Evolutionary conservation across 2,329 filamentous ascomycete species (phyloP), one percentile per base, ranked within the genome.

Genomic region (Colletotrichum musicola): DNA sequence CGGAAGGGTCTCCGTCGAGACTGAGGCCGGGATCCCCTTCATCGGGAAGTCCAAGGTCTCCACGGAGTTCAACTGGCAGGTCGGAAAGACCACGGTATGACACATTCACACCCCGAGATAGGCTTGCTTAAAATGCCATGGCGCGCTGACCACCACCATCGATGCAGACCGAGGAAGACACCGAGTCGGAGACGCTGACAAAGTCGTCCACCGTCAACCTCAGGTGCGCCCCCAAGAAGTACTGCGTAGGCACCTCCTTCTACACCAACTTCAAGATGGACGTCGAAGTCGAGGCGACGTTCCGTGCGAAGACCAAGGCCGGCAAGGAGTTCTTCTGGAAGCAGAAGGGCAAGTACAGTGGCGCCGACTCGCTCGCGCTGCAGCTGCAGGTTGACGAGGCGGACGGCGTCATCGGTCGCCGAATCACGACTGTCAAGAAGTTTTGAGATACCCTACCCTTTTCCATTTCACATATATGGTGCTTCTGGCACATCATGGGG

Each of bases 251-350:
- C 7, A 49, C 56, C 0, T 69, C 71, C 9, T 71, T 71, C 30
- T 71, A 70, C 47, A 71, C 68, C 9, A 63, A 59, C 13, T 72
- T 65, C 35, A 72, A 69, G 53, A 53, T 73, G 18, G 53, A 72
- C 9, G 62, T 72, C n/a, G 64, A 72, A 14, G 62, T 71, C 3
- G 68, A 69, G 12, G 65, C 71, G 5, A 73, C 69, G 1, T 59
- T 71, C 22, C 58, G 64, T 3, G 71, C 66, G 6, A 72, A 53
- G 13, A 68, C 62, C 0, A 72, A 64, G 47, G 38, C 61, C 10
- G 63, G 69, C 7, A 30, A 59, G 2, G 60, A 68, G 3, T 73
- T 62, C 55, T 47, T 49, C 20, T 72, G 71, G 69, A 13, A 42
- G 20, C 64, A 72, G 40, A 57, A 58, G 22, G 71, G 71, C 46